Evolutionary conservation across 2,329 filamentous ascomycete genomes (phyloP).

Genomic region (Emmonsia crescens): DNA sequence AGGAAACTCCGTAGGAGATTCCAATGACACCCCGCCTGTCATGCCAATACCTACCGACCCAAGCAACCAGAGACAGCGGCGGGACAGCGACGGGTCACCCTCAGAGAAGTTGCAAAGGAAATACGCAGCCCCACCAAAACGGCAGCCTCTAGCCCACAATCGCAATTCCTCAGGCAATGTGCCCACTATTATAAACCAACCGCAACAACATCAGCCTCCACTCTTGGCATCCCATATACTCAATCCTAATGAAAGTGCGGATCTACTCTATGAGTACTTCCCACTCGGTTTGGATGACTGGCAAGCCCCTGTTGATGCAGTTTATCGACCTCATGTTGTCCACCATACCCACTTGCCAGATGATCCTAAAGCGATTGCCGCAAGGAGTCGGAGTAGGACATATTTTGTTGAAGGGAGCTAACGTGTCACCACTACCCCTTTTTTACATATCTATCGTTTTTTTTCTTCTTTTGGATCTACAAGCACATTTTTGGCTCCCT

Average conservation of each 20-base stretch:
- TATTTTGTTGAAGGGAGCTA: constrained; percentile 49
- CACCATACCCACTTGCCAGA: constrained; percentile 67
- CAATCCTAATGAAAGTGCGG: constrained; percentile 55
- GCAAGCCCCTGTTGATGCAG: constrained; percentile 81
- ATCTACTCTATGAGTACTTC: constrained; percentile 90
- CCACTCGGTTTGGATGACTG: constrained; percentile 82
- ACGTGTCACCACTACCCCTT: neutral
- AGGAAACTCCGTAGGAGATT: constrained; percentile 3
- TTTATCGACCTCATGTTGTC: constrained; percentile 85
- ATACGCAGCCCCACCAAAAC: constrained; percentile 22
- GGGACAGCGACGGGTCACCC: constrained; percentile 2
- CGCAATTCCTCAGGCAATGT: constrained; percentile 19
- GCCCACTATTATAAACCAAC: constrained; percentile 24
- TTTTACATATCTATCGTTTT: neutral
- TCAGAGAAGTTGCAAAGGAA: constrained; percentile 16
- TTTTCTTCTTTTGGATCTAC: neutral
- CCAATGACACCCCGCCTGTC: constrained; percentile 9
- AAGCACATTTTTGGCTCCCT: neutral
- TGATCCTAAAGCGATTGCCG: constrained; percentile 58
- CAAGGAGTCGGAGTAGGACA: constrained; percentile 55
- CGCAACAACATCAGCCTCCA: constrained; percentile 12
- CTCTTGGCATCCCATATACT: constrained; percentile 46
- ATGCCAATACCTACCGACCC: neutral
- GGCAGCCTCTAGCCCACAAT: constrained; percentile 19
- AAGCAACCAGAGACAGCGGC: neutral